phyloP scores from a whole-genome alignment of 148 eudicot genomes.

The Amaranthus hypochondriacus region DNA sequence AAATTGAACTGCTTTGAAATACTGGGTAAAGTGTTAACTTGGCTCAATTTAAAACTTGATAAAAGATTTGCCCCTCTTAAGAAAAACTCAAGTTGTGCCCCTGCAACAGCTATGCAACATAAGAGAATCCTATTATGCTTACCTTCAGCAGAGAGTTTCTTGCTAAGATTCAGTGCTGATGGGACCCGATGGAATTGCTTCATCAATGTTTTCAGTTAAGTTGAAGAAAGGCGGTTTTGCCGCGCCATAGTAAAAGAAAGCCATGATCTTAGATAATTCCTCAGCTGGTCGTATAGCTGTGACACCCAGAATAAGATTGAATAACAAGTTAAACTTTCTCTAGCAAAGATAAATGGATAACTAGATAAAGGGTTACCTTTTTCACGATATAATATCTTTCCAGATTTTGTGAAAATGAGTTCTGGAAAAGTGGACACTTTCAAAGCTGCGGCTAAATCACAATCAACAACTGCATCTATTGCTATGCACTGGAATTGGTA shows the following conservation, averaged over 20 bases:
- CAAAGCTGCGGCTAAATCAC: conserved; percentile 72
- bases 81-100: background rate
- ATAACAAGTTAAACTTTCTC: background rate
- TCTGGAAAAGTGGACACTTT: conserved; percentile 78
- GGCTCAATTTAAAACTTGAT: no score
- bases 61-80: no score
- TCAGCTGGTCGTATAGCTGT: conserved; percentile 71
- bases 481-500: conserved; percentile 72
- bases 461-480: conserved; percentile 73
- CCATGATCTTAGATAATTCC: conserved; percentile 91
- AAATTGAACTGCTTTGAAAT: no score
- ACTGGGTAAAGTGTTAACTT: no score
- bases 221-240: conserved; percentile 66
- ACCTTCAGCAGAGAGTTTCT: conserved; percentile 2
- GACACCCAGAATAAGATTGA: conserved; percentile 5
- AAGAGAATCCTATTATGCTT: conserved; percentile 8
- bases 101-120: background rate
- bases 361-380: conserved; percentile 42
- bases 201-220: conserved; percentile 35
- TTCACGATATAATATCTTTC: conserved; percentile 86
- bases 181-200: conserved; percentile 52
- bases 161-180: conserved; percentile 16
- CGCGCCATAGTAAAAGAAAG: conserved; percentile 90
- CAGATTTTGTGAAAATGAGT: conserved; percentile 88
- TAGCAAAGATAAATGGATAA: background rate